Evolutionary conservation across 2,329 filamentous ascomycete genomes (phyloP).

Genomic region (Chaetoscypha palmicola): DNA sequence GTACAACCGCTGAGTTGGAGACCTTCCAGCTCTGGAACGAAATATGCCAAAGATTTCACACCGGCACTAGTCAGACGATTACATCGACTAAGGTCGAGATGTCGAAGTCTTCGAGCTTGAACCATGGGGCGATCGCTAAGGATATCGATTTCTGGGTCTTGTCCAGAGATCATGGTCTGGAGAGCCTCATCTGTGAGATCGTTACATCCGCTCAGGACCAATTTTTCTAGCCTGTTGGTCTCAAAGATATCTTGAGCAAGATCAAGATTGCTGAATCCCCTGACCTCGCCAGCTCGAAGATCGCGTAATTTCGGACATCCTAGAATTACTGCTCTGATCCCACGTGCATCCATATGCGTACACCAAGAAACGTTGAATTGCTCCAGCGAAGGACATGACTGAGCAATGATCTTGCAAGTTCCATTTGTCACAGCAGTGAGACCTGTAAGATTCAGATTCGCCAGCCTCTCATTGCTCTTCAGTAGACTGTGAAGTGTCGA

Average conservation of each 20-base stretch:
- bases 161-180: conserved; percentile 66
- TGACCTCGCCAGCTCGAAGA: conserved; percentile 73
- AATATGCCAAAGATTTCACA: conserved; percentile 62
- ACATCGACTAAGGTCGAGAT: conserved; percentile 81
- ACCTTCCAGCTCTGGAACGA: conserved; percentile 73
- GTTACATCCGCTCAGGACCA: conserved; percentile 73
- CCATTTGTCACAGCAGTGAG: conserved; percentile 73
- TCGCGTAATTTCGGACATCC: conserved; percentile 69
- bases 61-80: conserved; percentile 64
- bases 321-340: conserved; percentile 65
- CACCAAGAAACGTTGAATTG: conserved; percentile 91
- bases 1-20: conserved; percentile 75
- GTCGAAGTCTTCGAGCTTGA: conserved; percentile 68
- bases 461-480: conserved; percentile 64
- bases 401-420: conserved; percentile 78
- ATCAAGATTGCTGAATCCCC: conserved; percentile 66
- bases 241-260: conserved; percentile 70
- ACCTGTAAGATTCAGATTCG: conserved; percentile 82
- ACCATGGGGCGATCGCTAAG: conserved; percentile 71
- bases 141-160: conserved; percentile 70
- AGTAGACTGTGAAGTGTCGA: conserved; percentile 73
- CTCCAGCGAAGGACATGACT: conserved; percentile 75
- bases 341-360: conserved; percentile 71
- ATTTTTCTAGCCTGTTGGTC: conserved; percentile 73
- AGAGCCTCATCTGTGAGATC: conserved; percentile 72